Evolutionary conservation across 2,329 filamentous ascomycete species (phyloP).

Genomic region (Ilyonectria robusta): DNA sequence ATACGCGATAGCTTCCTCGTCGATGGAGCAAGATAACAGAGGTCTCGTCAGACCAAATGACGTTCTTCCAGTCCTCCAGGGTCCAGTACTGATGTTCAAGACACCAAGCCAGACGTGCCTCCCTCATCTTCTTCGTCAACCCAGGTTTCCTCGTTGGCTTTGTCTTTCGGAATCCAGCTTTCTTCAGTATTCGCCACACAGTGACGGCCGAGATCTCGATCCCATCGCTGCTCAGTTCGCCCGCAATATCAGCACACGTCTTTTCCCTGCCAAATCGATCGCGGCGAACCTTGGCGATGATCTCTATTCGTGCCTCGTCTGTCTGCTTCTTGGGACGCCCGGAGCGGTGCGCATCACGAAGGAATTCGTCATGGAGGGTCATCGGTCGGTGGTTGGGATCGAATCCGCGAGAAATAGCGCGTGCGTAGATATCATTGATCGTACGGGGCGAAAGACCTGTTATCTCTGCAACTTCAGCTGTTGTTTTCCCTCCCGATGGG

Average conservation of each 20-base stretch:
- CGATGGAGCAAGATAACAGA: too few relatives aligned
- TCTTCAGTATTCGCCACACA: slow-evolving; percentile 8
- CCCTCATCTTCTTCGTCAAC: too few relatives aligned
- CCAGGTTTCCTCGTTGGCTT: slow-evolving; percentile 36
- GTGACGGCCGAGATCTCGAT: background rate
- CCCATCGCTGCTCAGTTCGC: background rate
- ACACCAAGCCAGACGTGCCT: too few relatives aligned
- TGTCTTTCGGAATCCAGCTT: slow-evolving; percentile 10
- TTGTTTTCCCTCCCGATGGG: background rate
- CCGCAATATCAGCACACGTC: slow-evolving; percentile 23
- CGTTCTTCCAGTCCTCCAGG: too few relatives aligned
- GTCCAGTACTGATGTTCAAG: too few relatives aligned
- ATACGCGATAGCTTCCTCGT: too few relatives aligned
- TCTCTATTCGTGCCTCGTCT: background rate
- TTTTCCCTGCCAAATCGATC: slow-evolving; percentile 27
- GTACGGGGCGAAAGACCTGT: slow-evolving; percentile 1
- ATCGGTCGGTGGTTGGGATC: slow-evolving; percentile 17
- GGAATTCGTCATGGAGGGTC: slow-evolving; percentile 5
- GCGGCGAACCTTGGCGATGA: slow-evolving; percentile 12
- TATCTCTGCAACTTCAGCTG: background rate
- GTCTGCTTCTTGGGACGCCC: slow-evolving; percentile 4
- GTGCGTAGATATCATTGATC: slow-evolving; percentile 23
- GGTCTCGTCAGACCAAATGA: too few relatives aligned
- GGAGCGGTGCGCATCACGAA: slow-evolving; percentile 3
- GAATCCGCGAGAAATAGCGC: slow-evolving; percentile 21